Conservation (phyloP, 2,329 filamentous ascomycete genomes). For the Parafenestella ontariensis region DNA sequence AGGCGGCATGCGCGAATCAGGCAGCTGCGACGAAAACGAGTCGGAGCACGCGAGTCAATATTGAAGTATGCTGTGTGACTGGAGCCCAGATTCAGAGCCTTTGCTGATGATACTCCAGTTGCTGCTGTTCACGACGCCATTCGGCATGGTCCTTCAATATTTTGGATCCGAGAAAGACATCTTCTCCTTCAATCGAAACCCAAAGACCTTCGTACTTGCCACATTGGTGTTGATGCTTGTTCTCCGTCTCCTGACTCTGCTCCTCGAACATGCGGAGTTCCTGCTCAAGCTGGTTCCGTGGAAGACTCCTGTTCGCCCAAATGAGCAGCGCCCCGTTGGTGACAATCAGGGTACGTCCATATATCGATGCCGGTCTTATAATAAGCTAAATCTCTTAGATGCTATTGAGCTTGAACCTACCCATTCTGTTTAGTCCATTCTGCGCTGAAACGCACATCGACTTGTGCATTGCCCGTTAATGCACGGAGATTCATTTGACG, state of each 20-base stretch:
- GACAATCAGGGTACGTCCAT: too few species aligned
- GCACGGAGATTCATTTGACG: too few species aligned
- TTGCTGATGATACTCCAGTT: background rate
- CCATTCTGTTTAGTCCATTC: too few species aligned
- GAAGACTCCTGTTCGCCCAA: too few species aligned
- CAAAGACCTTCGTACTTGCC: conserved; percentile 2
- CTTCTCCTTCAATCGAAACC: conserved; percentile 5
- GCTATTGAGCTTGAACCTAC: too few species aligned
- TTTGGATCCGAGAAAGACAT: conserved; percentile 8
- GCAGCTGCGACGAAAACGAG: conserved; percentile 6
- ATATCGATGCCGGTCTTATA: too few species aligned
- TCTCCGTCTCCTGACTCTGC: background rate
- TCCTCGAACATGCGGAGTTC: background rate
- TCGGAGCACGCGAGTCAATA: conserved; percentile 8
- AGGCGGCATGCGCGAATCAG: conserved; percentile 6
- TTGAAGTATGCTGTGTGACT: conserved; percentile 4
- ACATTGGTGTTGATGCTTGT: conserved; percentile 4
- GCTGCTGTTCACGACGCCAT: conserved; percentile 1
- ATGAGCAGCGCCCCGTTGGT: too few species aligned
- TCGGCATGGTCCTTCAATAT: conserved; percentile 10
- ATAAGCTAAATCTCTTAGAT: too few species aligned
- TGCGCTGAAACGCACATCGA: too few species aligned
- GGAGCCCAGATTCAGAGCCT: conserved; percentile 1
- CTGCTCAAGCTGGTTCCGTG: background rate
- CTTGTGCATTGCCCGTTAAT: too few species aligned